Base-by-base conservation (phyloP, 306 rosid genomes). In the Abrus pulchellus region DNA sequence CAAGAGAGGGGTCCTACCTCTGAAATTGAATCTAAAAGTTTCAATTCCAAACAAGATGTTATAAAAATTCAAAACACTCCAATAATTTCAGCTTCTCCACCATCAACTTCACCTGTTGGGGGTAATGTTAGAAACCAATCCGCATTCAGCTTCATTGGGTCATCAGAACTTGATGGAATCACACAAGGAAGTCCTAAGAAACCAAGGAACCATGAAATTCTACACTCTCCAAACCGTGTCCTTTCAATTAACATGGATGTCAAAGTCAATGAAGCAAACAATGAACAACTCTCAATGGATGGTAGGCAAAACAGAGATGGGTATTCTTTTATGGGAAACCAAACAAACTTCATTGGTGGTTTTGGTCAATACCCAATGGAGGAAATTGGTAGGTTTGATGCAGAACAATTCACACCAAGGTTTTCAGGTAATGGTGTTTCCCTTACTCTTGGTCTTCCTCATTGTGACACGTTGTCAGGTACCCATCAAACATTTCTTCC, bases 371-470 rank as follows among this genome's bases (percentile, higher is more conserved):
- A 91, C 85, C 98, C 97, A 9, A 93, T 95, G 14, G 96, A 86
- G 4, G 98, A 95, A 80, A 95, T 95, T 20, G 94, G 87, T 6
- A 86, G 99, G 85, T 93, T 89, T 76, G 94, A 88, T 80, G 87
- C 87, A 45, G 96, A 91, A 47, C 88, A 93, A 44, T 93, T 89
- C 76, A 55, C 94, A 59, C 92, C 91, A 77, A 87, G 98, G 77
- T 95, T 86, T 83, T 87, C 98, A 30, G 94, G 97, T 78, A 91
- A 93, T 86, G 88, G 96, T 0, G 98, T 95, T 43, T 95, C 99
- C 7, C 88, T 95, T 71, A 95, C 97, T 80, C 93, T 95, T 59
- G 99, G 99, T 56, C 95, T 95, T 32, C 99, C 98, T 28, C 98
- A 93, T 60, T 85, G 94, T 75, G 97, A 92, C 33, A 82, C 98